A percentile compares a stretch with the other conserved stretches of the same genome.
Conservation (phyloP, 164 flowering plant genomes). For the Dillenia turbinata region DNA sequence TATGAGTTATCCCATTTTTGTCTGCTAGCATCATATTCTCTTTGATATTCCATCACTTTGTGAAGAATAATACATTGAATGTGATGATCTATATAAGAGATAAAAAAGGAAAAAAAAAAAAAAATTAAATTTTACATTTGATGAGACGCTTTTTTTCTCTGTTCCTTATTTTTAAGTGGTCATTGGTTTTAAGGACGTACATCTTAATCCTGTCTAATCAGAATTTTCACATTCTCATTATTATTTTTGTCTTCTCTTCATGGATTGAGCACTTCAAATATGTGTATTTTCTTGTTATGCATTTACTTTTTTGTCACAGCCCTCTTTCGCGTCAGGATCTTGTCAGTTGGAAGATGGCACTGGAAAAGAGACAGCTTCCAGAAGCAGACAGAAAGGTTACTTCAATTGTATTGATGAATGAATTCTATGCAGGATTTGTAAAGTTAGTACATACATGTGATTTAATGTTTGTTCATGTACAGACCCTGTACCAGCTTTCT, state of each 20-base stretch:
- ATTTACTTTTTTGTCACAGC: conserved; percentile 39
- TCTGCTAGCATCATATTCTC: not conserved
- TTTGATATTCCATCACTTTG: not conserved
- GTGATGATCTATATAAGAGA: too few relatives aligned
- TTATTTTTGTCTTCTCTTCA: not conserved
- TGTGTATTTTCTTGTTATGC: not conserved
- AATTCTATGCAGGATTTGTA: not conserved
- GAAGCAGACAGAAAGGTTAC: conserved; percentile 77
- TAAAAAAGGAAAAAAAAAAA: too few relatives aligned
- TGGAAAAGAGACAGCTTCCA: conserved; percentile 78
- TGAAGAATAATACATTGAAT: not conserved
- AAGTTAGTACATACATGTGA: not conserved
- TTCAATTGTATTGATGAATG: not conserved
- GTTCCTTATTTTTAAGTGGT: too few relatives aligned
- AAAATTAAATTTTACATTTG: not conserved
- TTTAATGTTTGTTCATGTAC: conserved; percentile 14
- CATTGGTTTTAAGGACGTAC: not conserved
- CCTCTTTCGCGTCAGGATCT: conserved; percentile 96
- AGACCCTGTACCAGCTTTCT: conserved; percentile 62
- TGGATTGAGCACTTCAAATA: not conserved
- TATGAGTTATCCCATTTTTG: not conserved
- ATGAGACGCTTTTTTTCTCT: not conserved
- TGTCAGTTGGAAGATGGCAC: conserved; percentile 95
- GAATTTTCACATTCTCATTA: not conserved
- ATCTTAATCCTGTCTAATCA: not conserved